phyloP scores from a whole-genome alignment of 257 asterid genomes.

The Eucommia ulmoides region DNA sequence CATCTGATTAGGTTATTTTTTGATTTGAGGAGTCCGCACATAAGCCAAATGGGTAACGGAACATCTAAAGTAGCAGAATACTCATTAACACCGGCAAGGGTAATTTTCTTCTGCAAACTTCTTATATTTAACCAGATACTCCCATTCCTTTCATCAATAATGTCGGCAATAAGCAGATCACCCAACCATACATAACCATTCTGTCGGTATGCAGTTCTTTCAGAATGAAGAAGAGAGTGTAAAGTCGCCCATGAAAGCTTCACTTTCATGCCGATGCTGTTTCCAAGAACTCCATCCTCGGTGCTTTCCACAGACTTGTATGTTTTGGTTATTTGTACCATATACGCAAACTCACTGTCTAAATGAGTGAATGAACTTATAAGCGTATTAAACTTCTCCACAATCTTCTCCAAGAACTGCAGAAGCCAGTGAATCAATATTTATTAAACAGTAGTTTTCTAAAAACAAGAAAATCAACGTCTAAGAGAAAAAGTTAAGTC shows the following conservation, averaged over 20 bases:
- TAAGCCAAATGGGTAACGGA: constrained; percentile 88
- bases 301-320: constrained; percentile 54
- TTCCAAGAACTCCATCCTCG: constrained; percentile 33
- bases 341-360: constrained; percentile 71
- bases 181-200: constrained; percentile 97
- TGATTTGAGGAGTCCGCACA: constrained; percentile 94
- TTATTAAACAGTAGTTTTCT: no score
- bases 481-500: no score
- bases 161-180: constrained; percentile 82
- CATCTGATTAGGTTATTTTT: constrained; percentile 54
- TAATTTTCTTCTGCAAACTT: constrained; percentile 64
- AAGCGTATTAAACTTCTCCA: constrained; percentile 69
- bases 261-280: constrained; percentile 38
- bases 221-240: constrained; percentile 98
- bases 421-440: constrained; percentile 18
- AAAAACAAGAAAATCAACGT: no score
- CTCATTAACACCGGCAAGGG: constrained; percentile 67
- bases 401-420: constrained; percentile 85
- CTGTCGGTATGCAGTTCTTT: constrained; percentile 65
- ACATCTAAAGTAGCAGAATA: constrained; percentile 61
- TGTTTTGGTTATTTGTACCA: constrained; percentile 64
- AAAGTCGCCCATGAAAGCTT: constrained; percentile 83
- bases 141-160: constrained; percentile 53
- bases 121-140: constrained; percentile 65
- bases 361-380: constrained; percentile 77